Percentiles rank a stretch among this genome's conserved stretches.
Conservation (phyloP, 2,329 filamentous ascomycete genomes). For the Claviceps fusiformis region DNA sequence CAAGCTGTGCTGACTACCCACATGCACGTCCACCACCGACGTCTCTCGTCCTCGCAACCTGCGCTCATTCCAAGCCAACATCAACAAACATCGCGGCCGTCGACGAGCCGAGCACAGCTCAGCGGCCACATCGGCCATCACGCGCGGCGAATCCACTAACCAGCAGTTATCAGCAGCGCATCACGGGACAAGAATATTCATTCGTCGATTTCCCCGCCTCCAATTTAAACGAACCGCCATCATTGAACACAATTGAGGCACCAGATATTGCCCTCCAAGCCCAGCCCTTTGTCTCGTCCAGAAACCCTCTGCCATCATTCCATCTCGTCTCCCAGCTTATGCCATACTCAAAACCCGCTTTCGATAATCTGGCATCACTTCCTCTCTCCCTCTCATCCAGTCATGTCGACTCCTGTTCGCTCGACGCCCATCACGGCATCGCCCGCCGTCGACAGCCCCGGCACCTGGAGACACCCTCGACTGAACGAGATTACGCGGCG, state of each 20-base stretch:
- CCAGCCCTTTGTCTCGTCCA: background rate
- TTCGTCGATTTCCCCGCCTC: background rate
- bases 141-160: slow-evolving; percentile 17
- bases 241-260: background rate
- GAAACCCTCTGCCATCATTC: background rate
- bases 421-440: slow-evolving; percentile 29
- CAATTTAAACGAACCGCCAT: too few relatives aligned
- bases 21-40: background rate
- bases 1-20: too few relatives aligned
- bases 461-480: slow-evolving; percentile 83
- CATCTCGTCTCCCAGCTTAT: background rate
- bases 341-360: background rate
- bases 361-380: too few relatives aligned
- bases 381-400: background rate
- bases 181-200: background rate
- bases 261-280: background rate
- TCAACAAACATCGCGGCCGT: slow-evolving; percentile 16
- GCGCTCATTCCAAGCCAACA: too few relatives aligned
- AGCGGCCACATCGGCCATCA: slow-evolving; percentile 20
- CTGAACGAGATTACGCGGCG: slow-evolving; percentile 76
- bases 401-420: slow-evolving; percentile 19
- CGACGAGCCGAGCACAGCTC: slow-evolving; percentile 9
- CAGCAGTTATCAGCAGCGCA: slow-evolving; percentile 8
- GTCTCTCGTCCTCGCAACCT: background rate
- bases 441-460: slow-evolving; percentile 41